Conservation (phyloP, 176 grass and related monocot species). For the Phoenix roebelenii region DNA sequence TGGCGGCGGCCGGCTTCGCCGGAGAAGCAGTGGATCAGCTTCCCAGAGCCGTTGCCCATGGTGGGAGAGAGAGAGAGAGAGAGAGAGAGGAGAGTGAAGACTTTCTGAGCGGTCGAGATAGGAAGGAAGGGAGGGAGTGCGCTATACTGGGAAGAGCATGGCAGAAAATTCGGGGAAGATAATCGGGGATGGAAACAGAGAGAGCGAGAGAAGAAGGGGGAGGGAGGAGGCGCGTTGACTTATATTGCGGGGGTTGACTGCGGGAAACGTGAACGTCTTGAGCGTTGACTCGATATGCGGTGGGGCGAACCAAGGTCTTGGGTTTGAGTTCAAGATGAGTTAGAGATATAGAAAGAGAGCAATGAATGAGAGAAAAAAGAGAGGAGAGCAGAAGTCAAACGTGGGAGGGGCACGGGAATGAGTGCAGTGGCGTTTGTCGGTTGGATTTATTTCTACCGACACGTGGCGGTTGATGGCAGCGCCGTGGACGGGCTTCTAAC, state of each 20-base stretch:
- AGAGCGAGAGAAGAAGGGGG: constrained; percentile 10
- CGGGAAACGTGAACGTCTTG: neutral
- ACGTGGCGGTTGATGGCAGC: neutral
- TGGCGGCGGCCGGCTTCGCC: constrained; percentile 42
- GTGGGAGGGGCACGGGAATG: neutral
- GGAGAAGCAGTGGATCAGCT: constrained; percentile 40
- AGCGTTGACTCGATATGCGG: constrained; percentile 29
- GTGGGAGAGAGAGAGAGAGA: neutral
- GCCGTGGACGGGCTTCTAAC: neutral
- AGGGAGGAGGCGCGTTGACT: constrained; percentile 11
- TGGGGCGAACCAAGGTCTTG: constrained; percentile 4
- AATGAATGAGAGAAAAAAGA: neutral
- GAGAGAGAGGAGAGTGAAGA: neutral
- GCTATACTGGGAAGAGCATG: constrained; percentile 2
- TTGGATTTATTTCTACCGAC: neutral
- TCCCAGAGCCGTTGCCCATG: constrained; percentile 80
- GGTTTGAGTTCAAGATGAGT: neutral
- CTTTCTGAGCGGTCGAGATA: neutral
- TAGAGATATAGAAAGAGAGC: neutral
- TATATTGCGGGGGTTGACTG: neutral
- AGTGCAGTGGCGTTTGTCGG: neutral
- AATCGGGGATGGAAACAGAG: constrained; percentile 42
- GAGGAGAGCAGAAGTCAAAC: neutral
- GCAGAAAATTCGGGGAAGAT: neutral
- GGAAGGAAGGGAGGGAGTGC: constrained; percentile 8